Base-by-base conservation (phyloP, 140 eudicot species). In the Bidens hawaiensis region DNA sequence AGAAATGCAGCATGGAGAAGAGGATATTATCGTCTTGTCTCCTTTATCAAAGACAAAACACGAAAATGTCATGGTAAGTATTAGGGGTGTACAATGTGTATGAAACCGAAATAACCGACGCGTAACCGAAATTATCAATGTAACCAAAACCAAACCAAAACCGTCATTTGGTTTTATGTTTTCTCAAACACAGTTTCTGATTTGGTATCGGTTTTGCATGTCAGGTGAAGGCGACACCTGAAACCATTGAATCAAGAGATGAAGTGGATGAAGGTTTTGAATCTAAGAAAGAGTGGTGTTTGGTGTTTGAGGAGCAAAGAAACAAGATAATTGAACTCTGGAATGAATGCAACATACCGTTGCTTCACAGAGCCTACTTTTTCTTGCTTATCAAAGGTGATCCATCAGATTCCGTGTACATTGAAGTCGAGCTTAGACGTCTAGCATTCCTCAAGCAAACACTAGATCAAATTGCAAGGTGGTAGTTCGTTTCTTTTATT, bases 371-470 rank as follows among this genome's bases (percentile, higher is more conserved):
- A 65, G 81, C 85, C 68, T 85, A 81, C 64, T 93, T 93, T 64
- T 83, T 78, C 79, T 71, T 93, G 75, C 87, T 93, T 25, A 85
- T 93, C 18, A 80, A 75, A 75, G 99, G 96, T 6, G 99, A 93
- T 31, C 86, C 89, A 54, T 78, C 99, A 11, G 99, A 93, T 27
- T 67, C 93, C 17, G 78, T 93, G 11, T 93, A 93, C 79, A 50
- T 93, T 74, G 99, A 88, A 70, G 96, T 93, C 18, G 99, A 93
- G 78, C 93, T 78, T 17, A 75, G 99, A 62, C 69, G 96, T 25
- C 68, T 93, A 56, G 46, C 90, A 26, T 93, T 82, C 74, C 91
- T 93, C 74, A 81, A 78, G 75, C 62, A 62, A 63, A 43, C 81
- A 26, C 40, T 75, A 19, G 76, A 83, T 61, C 68, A 49, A 33